Base-by-base conservation (phyloP, 2,329 filamentous ascomycete species). In the Berkeleyomyces rouxiae region DNA sequence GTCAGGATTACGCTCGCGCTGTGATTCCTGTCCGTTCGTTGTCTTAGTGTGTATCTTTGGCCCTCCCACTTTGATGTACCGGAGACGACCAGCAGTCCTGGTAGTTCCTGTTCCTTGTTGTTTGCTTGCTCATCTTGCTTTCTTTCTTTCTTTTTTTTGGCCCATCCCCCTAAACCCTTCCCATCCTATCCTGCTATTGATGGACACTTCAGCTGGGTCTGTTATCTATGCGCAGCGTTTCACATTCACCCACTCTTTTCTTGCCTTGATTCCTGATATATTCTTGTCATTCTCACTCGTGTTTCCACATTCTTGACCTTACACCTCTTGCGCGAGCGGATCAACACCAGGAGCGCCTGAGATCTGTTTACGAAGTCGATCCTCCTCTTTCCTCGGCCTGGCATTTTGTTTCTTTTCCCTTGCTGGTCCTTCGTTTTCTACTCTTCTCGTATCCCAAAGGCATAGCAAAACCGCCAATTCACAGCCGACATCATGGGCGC, bases 291-390 rank as follows among this genome's bases (percentile, higher is more conserved):
- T 51, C 43, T 7, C 42, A 16, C 40, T 43, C 13, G 47, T 11
- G 6, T 51, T 9, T 31, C n/a, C 36, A 31, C 11, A n/a, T 4
- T 46, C 46, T 61, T 40, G 58, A 7, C 11, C 7, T 33, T 16
- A 61, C 44, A 31, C 63, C 46, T 49, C 53, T 42, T 62, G 23
- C 13, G 33, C 6, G 33, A 58, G 59, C 58, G 57, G 13, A 40
- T 43, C 44, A n/a, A 53, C 40, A 49, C 39, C n/a, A 58, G 37
- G 36, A 33, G 46, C 47, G 51, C 10, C 44, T 43, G 57, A 47
- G 62, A 49, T 58, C 43, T 51, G 37, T 49, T 47, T 53, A 55
- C 55, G 61, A 59, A 57, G 23, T 64, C 16, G 55, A 44, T 51
- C 36, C 59, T 36, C 37, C n/a, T 55, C 51, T 58, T 61, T 53